Conservation (phyloP, 2,329 filamentous ascomycete genomes). For the Fusarium paranaense region DNA sequence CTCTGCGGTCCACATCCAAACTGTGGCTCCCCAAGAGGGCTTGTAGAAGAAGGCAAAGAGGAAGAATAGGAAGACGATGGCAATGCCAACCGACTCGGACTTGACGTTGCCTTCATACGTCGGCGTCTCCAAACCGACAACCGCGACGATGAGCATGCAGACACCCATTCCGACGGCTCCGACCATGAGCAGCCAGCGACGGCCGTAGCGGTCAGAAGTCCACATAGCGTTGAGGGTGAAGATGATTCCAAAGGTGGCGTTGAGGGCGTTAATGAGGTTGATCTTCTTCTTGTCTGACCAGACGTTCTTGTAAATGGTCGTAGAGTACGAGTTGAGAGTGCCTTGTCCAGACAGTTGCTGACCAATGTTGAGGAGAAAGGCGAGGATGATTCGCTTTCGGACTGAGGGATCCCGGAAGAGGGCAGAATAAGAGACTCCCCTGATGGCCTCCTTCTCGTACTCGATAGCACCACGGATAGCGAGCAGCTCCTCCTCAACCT, state of each 20-base stretch:
- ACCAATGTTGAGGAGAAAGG: conserved; percentile 74
- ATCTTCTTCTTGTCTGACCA: conserved; percentile 69
- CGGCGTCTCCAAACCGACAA: conserved; percentile 60
- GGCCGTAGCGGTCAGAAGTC: conserved; percentile 77
- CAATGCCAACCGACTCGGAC: conserved; percentile 67
- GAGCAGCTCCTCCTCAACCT: conserved; percentile 74
- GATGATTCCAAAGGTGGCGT: conserved; percentile 76
- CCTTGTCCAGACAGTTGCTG: conserved; percentile 79
- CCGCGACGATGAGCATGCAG: conserved; percentile 72
- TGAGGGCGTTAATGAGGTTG: conserved; percentile 78
- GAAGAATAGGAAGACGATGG: conserved; percentile 74
- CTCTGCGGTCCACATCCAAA: conserved; percentile 75
- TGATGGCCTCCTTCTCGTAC: conserved; percentile 76
- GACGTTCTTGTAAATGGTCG: conserved; percentile 77
- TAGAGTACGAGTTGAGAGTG: conserved; percentile 77
- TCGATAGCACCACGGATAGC: conserved; percentile 74
- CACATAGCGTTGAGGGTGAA: conserved; percentile 80
- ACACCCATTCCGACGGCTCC: conserved; percentile 75
- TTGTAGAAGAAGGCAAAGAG: conserved; percentile 75
- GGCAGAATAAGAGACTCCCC: conserved; percentile 65
- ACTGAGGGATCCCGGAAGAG: conserved; percentile 77
- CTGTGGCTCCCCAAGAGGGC: conserved; percentile 75
- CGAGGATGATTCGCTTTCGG: conserved; percentile 72
- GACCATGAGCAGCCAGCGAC: conserved; percentile 74
- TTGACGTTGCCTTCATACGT: conserved; percentile 61